phyloP scores from a whole-genome alignment of 129 eudicot genomes.

The Silybum marianum region DNA sequence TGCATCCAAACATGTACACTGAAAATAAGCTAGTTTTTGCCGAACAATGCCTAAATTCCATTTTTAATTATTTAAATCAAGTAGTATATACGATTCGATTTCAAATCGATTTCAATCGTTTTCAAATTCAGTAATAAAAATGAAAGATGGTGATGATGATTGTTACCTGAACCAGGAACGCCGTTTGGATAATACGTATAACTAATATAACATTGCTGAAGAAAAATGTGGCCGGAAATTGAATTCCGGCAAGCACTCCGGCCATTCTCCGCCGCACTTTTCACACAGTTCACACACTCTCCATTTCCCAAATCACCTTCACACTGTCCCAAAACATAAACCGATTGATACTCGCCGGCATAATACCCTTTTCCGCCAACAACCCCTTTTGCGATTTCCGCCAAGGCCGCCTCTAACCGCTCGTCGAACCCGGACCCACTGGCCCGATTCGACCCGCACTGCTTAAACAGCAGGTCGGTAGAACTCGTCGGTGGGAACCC shows the following conservation, averaged over 20 bases:
- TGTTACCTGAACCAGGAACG: slow-evolving; percentile 57
- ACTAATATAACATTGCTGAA: slow-evolving; percentile 69
- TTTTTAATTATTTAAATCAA: no score
- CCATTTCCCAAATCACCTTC: slow-evolving; percentile 74
- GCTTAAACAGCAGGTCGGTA: slow-evolving; percentile 62
- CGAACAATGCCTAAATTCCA: no score
- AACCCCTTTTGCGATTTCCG: slow-evolving; percentile 63
- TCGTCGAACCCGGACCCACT: slow-evolving; percentile 72
- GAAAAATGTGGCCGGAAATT: slow-evolving; percentile 61
- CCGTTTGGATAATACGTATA: slow-evolving; percentile 80
- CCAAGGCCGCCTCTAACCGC: slow-evolving; percentile 53
- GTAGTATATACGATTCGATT: no score
- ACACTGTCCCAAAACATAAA: slow-evolving; percentile 92
- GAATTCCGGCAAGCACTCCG: slow-evolving; percentile 60
- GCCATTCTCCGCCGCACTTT: slow-evolving; percentile 54
- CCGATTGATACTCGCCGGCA: slow-evolving; percentile 52
- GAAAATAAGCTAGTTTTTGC: no score
- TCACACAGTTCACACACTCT: slow-evolving; percentile 86
- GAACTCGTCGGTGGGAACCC: slow-evolving; percentile 57
- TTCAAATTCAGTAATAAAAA: neutral
- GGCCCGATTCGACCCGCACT: slow-evolving; percentile 65
- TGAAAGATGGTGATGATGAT: neutral
- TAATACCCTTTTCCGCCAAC: slow-evolving; percentile 68
- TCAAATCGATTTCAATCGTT: neutral
- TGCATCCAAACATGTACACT: no score